These are phyloP conservation scores for Aureobasidium sp. DNA, from an alignment of 2,329 filamentous ascomycete species.

Conservation along the genomic window DNA sequence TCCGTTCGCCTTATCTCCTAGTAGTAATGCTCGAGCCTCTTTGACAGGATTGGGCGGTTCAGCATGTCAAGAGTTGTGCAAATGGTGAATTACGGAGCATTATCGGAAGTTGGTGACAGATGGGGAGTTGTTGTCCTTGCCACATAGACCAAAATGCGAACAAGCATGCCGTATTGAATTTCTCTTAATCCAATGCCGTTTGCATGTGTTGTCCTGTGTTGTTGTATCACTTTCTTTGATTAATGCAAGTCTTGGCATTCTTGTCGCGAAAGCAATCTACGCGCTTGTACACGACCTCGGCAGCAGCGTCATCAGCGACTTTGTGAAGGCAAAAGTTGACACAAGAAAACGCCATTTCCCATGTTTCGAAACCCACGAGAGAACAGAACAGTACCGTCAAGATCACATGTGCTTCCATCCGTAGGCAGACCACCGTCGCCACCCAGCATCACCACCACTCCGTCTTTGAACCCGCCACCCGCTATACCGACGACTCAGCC, in stretches of 20 bases:
- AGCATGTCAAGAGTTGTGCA: constrained; percentile 1
- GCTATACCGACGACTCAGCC: constrained; percentile 5
- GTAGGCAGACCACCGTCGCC: constrained; percentile 49
- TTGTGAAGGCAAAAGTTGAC: neutral
- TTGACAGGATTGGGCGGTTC: neutral
- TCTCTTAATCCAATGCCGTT: neutral
- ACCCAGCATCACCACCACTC: constrained; percentile 19
- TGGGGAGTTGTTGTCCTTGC: neutral
- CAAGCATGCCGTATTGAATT: neutral
- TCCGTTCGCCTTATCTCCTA: neutral
- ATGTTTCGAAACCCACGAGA: constrained; percentile 54
- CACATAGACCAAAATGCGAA: constrained; percentile 14
- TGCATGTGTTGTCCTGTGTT: neutral
- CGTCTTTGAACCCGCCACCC: neutral
- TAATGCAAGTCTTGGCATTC: constrained; percentile 5
- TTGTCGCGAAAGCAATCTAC: constrained; percentile 9
- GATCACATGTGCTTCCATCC: constrained; percentile 36
- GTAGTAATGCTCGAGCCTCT: neutral
- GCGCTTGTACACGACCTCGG: neutral
- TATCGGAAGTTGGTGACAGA: neutral
- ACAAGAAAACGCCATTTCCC: neutral
- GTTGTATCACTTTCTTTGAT: neutral
- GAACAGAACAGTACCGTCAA: constrained; percentile 31
- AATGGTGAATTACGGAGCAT: constrained; percentile 2
- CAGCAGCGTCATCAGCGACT: neutral